These are phyloP conservation scores for Pythium dissotocum DNA, from an alignment of 352 stramenopile genomes.

Conservation along the genomic window DNA sequence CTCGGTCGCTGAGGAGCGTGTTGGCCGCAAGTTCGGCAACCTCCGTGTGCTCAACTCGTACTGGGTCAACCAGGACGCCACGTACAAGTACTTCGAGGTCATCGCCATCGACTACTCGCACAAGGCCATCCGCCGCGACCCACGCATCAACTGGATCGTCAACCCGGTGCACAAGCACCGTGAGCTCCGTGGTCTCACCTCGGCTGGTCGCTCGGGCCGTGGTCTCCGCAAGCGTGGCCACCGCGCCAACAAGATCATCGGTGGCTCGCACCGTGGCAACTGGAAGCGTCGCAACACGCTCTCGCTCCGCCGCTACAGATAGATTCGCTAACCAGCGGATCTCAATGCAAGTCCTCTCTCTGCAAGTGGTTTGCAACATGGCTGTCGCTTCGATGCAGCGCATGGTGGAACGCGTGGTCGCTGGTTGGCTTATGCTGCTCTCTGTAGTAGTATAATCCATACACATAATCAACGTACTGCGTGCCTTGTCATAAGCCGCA, in stretches of 20 bases:
- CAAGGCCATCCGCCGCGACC: constrained; percentile 98
- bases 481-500: constrained; percentile 20
- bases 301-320: constrained; percentile 98
- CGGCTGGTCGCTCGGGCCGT: constrained; percentile 95
- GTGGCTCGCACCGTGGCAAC: constrained; percentile 95
- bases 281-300: constrained; percentile 99
- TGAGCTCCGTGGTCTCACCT: constrained; percentile 98
- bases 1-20: constrained; percentile 98
- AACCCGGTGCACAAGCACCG: constrained; percentile 99
- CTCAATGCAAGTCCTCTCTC: constrained; percentile 6
- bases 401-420: constrained; percentile 1
- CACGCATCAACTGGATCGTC: constrained; percentile 99
- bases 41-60: constrained; percentile 99
- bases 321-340: constrained; percentile 6
- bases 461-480: constrained; percentile 5
- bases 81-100: constrained; percentile 99
- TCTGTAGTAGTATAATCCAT: constrained; percentile 10
- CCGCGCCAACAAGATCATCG: constrained; percentile 99
- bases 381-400: constrained; percentile 23
- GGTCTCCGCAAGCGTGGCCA: constrained; percentile 98
- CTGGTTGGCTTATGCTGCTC: neutral
- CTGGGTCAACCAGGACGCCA: constrained; percentile 99
- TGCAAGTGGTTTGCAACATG: constrained; percentile 23
- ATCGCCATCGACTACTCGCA: constrained; percentile 99
- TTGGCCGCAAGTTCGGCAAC: constrained; percentile 97